Conservation (phyloP, 768 basidiomycete species). For the Epithele typhae region DNA sequence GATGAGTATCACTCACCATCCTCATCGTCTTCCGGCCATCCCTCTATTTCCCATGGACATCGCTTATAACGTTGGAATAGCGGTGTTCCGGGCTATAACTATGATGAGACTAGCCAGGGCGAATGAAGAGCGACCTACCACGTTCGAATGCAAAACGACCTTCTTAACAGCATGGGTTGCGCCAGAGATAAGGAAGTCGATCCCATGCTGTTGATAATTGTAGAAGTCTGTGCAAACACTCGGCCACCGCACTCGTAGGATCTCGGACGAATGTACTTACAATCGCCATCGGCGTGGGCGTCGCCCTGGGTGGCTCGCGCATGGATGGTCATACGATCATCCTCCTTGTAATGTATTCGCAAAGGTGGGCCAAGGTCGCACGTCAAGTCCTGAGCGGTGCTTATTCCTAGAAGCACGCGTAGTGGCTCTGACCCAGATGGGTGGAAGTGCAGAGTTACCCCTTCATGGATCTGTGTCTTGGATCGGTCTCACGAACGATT, state of each 20-base stretch:
- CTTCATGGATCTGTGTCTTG: conserved; percentile 60
- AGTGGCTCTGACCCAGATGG: conserved; percentile 48
- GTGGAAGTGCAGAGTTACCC: conserved; percentile 66
- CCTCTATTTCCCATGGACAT: conserved; percentile 87
- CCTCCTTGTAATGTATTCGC: conserved; percentile 81
- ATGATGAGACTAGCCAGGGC: background rate
- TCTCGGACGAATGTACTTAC: conserved; percentile 27
- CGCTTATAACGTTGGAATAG: conserved; percentile 89
- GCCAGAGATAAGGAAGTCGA: conserved; percentile 81
- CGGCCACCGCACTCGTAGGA: conserved; percentile 1
- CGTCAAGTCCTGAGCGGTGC: conserved; percentile 77
- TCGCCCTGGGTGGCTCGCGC: conserved; percentile 41
- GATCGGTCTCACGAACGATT: background rate
- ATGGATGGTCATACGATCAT: conserved; percentile 84
- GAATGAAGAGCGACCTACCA: conserved; percentile 44
- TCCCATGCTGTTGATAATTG: conserved; percentile 89
- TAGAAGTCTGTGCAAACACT: conserved; percentile 65
- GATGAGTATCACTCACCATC: conserved; percentile 47
- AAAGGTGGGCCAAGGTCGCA: conserved; percentile 78
- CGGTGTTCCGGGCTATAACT: conserved; percentile 75
- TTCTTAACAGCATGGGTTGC: conserved; percentile 72
- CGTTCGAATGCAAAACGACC: conserved; percentile 83
- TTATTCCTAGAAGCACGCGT: conserved; percentile 63
- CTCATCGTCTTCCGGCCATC: conserved; percentile 76
- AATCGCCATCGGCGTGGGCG: conserved; percentile 47